Evolutionary conservation across 73 alveolate genomes (phyloP).

Genomic region (Diophrys sp.): DNA sequence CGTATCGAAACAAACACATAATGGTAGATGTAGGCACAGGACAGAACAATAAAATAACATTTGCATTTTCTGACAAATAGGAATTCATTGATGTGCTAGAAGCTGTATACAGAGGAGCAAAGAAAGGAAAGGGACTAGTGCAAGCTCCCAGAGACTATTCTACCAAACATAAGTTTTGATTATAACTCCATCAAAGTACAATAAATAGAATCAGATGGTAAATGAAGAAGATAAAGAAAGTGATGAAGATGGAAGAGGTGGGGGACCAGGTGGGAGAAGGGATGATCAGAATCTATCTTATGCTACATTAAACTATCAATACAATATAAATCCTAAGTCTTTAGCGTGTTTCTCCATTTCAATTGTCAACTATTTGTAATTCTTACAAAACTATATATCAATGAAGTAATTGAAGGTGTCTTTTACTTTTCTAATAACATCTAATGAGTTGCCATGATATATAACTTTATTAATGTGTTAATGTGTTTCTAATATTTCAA

Average conservation of each 20-base stretch:
- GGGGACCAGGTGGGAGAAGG: neutral
- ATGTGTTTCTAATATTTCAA: too few relatives aligned
- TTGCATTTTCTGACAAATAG: slow-evolving; percentile 97
- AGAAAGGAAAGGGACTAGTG: slow-evolving; percentile 96
- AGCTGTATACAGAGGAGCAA: slow-evolving; percentile 92
- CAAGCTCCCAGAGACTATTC: slow-evolving; percentile 90
- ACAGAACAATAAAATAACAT: slow-evolving; percentile 96
- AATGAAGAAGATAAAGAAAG: slow-evolving; percentile 31
- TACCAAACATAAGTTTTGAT: slow-evolving; percentile 81
- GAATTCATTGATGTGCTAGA: slow-evolving; percentile 95
- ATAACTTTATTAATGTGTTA: too few relatives aligned
- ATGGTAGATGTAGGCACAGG: slow-evolving; percentile 99
- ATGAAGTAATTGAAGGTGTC: too few relatives aligned
- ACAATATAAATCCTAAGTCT: neutral
- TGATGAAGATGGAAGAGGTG: neutral
- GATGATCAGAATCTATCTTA: too few relatives aligned
- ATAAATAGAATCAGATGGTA: slow-evolving; percentile 22
- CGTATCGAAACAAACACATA: slow-evolving; percentile 98
- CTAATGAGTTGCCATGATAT: too few relatives aligned
- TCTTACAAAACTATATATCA: too few relatives aligned
- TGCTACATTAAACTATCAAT: neutral
- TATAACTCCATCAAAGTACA: slow-evolving; percentile 29
- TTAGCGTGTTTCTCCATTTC: too few relatives aligned
- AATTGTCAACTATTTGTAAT: too few relatives aligned
- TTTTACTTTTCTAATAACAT: too few relatives aligned